phyloP scores from a whole-genome alignment of 2,329 filamentous ascomycete genomes.

The Zymoseptoria passerinii region DNA sequence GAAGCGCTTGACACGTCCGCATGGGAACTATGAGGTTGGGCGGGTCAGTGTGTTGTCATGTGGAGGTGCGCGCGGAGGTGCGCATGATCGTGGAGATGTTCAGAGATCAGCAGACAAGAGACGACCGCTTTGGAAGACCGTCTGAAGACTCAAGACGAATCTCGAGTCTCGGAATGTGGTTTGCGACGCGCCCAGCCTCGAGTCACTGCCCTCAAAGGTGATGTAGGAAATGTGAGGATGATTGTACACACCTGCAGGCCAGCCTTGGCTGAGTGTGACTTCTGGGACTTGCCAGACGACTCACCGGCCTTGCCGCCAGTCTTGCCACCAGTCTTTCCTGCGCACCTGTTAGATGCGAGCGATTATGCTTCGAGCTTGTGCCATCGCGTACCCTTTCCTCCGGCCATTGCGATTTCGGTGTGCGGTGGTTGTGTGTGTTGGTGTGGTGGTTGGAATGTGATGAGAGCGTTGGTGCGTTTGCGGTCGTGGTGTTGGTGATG shows the following conservation, averaged over 20 bases:
- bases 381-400: slow-evolving; percentile 79
- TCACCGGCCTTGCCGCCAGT: slow-evolving; percentile 68
- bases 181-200: slow-evolving; percentile 22
- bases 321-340: slow-evolving; percentile 67
- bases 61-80: background rate
- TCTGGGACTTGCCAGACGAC: slow-evolving; percentile 79
- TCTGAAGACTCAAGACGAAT: background rate
- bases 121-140: background rate
- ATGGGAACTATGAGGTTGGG: slow-evolving; percentile 66
- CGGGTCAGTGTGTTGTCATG: slow-evolving; percentile 25
- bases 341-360: slow-evolving; percentile 24
- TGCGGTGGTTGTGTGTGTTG: background rate
- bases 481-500: slow-evolving; percentile 5
- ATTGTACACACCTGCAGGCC: slow-evolving; percentile 68
- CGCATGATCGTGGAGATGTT: background rate
- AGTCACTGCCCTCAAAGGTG: background rate
- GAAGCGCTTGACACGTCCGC: slow-evolving; percentile 99
- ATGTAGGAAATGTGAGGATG: background rate
- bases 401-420: slow-evolving; percentile 50
- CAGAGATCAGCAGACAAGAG: background rate
- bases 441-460: slow-evolving; percentile 1
- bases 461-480: slow-evolving; percentile 2
- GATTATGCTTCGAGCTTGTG: slow-evolving; percentile 5
- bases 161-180: slow-evolving; percentile 11
- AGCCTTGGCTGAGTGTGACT: slow-evolving; percentile 86